Base-by-base conservation (phyloP, 78 protist genomes). In the Creolimax fragrantissima region DNA sequence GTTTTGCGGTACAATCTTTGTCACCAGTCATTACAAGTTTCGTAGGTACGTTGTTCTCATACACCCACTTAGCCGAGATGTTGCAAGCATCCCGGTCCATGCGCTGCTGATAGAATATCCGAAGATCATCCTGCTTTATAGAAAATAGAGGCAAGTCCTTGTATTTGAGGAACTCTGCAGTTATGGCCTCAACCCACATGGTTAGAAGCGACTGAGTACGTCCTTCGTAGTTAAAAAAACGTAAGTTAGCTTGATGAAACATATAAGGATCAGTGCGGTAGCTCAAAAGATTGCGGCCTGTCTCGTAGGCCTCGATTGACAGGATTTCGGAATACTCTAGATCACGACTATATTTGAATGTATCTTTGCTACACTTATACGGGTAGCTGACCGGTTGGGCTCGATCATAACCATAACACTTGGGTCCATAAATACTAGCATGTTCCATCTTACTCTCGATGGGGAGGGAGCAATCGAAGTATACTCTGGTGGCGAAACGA, bases 191-290 rank as follows among this genome's bases (percentile, higher is more conserved):
- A 42, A 90, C 35, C 92, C 92, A 90, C 41, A 42, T 7, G 24
- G 88, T 74, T 5, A 5, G 17, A 6, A 90, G 81, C 35, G 88
- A 90, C 35, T 41, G 37, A 32, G 35, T 4, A 6, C 7, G 4
- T 17, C 92, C 92, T n/a, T 90, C 41, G 4, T 44, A 37, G 41
- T 37, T n/a, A 44, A 90, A 90, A 35, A 90, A 90, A 24, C 92
- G 74, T 42, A 91, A 0, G 41, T 91, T 91, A 3, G 92, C 92
- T 42, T 91, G 92, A 43, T 91, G 92, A 43, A 91, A 91, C 92
- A 91, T 91, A 43, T 91, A 91, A 11, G 92, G 92, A 11, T 91
- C 92, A 83, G 45, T 39, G 3, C 84, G 88, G 84, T 74, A 47
- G 3, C 35, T 47, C 3, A 91, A 43, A n/a, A 74, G 35, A 43